Conservation (phyloP, 208 protist species). For the Sergeia podlipaevii region DNA sequence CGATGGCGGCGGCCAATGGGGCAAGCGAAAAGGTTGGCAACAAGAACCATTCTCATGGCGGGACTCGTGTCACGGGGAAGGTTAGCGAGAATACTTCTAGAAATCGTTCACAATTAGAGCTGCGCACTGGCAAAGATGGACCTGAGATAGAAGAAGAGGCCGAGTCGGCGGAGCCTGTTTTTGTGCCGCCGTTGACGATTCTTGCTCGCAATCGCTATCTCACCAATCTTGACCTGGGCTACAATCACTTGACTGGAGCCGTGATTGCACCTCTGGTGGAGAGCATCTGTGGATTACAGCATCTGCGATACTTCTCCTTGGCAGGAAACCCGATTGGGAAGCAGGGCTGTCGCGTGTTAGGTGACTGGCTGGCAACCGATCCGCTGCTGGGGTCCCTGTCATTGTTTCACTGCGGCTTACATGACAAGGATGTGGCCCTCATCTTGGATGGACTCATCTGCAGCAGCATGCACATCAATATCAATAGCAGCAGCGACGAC, state of each 20-base stretch:
- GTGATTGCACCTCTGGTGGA: slow-evolving; percentile 25
- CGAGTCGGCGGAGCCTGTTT: no score
- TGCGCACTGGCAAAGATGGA: no score
- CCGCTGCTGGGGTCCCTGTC: slow-evolving; percentile 43
- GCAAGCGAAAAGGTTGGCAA: not conserved
- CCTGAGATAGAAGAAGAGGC: no score
- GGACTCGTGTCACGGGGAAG: no score
- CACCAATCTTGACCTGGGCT: slow-evolving; percentile 43
- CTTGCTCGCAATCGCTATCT: slow-evolving; percentile 30
- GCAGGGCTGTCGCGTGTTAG: slow-evolving; percentile 9
- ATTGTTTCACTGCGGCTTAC: slow-evolving; percentile 59
- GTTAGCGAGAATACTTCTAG: no score
- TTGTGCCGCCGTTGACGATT: slow-evolving; percentile 11
- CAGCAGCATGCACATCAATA: not conserved
- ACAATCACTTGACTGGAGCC: slow-evolving; percentile 37
- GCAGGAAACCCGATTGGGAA: slow-evolving; percentile 52
- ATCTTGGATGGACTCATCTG: slow-evolving; percentile 36
- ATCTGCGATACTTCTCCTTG: slow-evolving; percentile 40
- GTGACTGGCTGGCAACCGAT: slow-evolving; percentile 31
- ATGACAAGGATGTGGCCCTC: slow-evolving; percentile 40
- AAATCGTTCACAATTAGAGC: no score
- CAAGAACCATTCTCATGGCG: no score
- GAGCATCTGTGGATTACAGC: slow-evolving; percentile 6
- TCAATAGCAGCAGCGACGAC: not conserved
- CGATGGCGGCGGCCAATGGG: not conserved